A percentile compares a stretch with the other conserved stretches of the same genome.
These are phyloP conservation scores for Petasospora fabianii DNA, from an alignment of 1,139 yeast genomes.

Conservation along the genomic window DNA sequence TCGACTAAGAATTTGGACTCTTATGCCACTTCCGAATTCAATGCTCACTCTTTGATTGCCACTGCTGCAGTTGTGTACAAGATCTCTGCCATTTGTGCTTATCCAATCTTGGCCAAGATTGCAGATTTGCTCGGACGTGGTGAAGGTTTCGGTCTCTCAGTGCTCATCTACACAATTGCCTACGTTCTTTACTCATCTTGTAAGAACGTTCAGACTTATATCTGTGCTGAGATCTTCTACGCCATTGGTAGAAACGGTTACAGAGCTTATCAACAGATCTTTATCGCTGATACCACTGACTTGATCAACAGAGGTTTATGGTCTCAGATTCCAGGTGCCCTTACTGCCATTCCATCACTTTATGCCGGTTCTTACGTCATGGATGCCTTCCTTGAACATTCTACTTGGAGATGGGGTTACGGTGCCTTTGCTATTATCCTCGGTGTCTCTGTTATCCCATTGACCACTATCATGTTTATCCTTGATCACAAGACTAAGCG, in stretches of 20 bases:
- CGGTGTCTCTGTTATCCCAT: slow-evolving; percentile 33
- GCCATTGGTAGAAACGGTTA: slow-evolving; percentile 37
- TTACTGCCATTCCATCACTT: slow-evolving; percentile 26
- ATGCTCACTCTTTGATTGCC: slow-evolving; percentile 36
- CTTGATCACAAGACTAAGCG: slow-evolving; percentile 30
- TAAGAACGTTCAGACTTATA: slow-evolving; percentile 31
- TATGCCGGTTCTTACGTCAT: slow-evolving; percentile 27
- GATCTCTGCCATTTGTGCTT: slow-evolving; percentile 36
- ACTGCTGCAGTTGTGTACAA: slow-evolving; percentile 39
- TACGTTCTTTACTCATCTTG: slow-evolving; percentile 33
- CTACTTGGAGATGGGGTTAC: slow-evolving; percentile 39
- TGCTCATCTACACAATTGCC: slow-evolving; percentile 31
- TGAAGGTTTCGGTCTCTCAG: slow-evolving; percentile 35
- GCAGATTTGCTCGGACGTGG: slow-evolving; percentile 39
- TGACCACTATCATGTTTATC: slow-evolving; percentile 29
- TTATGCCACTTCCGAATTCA: slow-evolving; percentile 38
- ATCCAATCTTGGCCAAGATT: slow-evolving; percentile 39
- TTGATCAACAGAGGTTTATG: slow-evolving; percentile 36
- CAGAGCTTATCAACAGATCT: slow-evolving; percentile 34
- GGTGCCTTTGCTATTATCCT: slow-evolving; percentile 37
- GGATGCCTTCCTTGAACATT: slow-evolving; percentile 24
- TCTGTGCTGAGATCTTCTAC: slow-evolving; percentile 34
- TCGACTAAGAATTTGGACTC: slow-evolving; percentile 27
- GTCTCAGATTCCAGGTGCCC: slow-evolving; percentile 32
- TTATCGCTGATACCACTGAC: slow-evolving; percentile 39